Base-by-base conservation (phyloP, 2,329 filamentous ascomycete genomes). In the Fusarium annulatum region DNA sequence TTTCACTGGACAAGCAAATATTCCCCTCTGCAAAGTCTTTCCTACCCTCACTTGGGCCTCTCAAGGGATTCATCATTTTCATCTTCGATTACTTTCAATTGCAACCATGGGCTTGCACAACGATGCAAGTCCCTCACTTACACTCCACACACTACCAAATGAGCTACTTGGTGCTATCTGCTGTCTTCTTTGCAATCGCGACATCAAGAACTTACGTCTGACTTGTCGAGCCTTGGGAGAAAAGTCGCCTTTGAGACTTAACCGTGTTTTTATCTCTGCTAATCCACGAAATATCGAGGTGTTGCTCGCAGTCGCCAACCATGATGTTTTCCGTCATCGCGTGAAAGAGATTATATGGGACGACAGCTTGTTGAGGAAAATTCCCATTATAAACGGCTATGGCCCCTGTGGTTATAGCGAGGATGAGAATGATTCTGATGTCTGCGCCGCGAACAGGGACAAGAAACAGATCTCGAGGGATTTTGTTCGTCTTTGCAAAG, bases 341-440 rank as follows among this genome's bases (percentile, higher is more conserved):
- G 60, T 70, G 1, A 52, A 15, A 19, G 67, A 70, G 28, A 56
- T 69, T 0, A 51, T 56, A 18, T 69, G 65, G 67, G 67, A 70
- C 5, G 65, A 70, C 14, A 2, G 10, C 21, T 5, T 38, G 4
- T 33, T 70, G 21, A 55, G 9, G 11, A 9, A 1, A 1, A 46
- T 63, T 3, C 16, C 39, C 5, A 39, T 3, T 2, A 18, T 9
- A 30, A 14, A 39, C 1, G 14, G 51, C 23, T 5, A n/a, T 30
- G 3, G 1, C n/a, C 26, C 39, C 7, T 34, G 21, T 16, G 43
- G 23, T 4, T 68, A 30, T 21, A 53, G 21, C n/a, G 21, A 1
- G 15, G 43, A 49, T 19, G 49, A 55, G 42, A 26, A 45, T 33
- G 49, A 51, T 18, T 2, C 45, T 15, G 45, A 45, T 45, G 55